A percentile compares a stretch with the other conserved stretches of the same genome.
These are phyloP conservation scores for Penicillium frequentans DNA, from an alignment of 2,329 filamentous ascomycete species.

Conservation along the genomic window DNA sequence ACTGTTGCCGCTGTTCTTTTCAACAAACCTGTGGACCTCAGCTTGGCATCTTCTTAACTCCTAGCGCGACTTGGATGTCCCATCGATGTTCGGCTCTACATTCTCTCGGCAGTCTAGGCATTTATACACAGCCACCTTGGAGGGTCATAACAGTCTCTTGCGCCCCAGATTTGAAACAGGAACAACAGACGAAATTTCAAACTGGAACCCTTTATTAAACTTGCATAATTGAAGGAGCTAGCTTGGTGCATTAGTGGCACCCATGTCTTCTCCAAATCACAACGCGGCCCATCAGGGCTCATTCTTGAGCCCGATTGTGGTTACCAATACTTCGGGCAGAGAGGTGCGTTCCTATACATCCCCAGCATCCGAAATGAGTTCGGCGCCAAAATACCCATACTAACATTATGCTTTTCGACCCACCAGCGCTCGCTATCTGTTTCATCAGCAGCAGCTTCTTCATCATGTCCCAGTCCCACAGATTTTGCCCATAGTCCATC, in stretches of 20 bases:
- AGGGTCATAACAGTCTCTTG: not conserved
- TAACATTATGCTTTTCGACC: not conserved
- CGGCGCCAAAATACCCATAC: constrained; percentile 1
- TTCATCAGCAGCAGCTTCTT: constrained; percentile 17
- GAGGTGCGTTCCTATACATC: constrained; percentile 12
- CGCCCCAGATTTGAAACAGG: not conserved
- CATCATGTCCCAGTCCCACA: constrained; percentile 19
- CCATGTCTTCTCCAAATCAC: constrained; percentile 14
- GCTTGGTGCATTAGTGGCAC: constrained; percentile 1
- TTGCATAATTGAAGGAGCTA: constrained; percentile 2
- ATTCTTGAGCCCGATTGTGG: constrained; percentile 16
- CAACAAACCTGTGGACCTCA: not conserved
- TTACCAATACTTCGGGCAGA: constrained; percentile 17
- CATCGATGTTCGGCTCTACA: not conserved
- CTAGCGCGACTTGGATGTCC: not conserved
- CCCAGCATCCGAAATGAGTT: not conserved
- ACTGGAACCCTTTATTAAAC: not conserved
- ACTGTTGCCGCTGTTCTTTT: not conserved
- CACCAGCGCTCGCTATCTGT: constrained; percentile 19
- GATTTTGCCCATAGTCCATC: constrained; percentile 18
- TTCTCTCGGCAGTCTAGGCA: not conserved
- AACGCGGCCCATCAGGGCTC: constrained; percentile 10
- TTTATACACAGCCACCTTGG: not conserved
- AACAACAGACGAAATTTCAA: not conserved
- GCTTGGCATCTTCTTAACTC: constrained; percentile 1